Evolutionary conservation across 345 rosid genomes (phyloP).

Genomic region (Citrus hindsii): DNA sequence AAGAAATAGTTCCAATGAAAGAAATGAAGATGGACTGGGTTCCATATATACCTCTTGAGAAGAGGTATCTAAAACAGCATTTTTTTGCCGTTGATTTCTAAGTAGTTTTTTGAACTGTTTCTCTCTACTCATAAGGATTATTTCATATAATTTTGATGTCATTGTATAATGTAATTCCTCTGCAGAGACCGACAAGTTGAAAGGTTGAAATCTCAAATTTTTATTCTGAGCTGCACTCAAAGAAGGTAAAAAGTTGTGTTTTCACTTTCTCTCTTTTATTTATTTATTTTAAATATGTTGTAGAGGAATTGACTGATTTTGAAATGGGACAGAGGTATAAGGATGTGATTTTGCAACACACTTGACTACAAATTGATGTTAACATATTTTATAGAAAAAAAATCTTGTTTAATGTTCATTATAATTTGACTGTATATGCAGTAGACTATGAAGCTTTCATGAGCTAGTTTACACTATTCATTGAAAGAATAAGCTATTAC

Average conservation of each 20-base stretch:
- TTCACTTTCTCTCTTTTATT: neutral
- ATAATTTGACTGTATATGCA: neutral
- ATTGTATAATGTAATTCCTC: constrained; percentile 14
- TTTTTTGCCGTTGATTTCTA: neutral
- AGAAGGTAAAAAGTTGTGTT: constrained; percentile 50
- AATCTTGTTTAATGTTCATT: neutral
- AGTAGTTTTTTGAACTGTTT: constrained; percentile 6
- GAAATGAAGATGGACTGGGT: constrained; percentile 99
- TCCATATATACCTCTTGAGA: constrained; percentile 84
- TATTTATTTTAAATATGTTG: too few relatives aligned
- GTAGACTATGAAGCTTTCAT: neutral
- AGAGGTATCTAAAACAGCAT: constrained; percentile 48
- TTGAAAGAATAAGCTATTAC: neutral
- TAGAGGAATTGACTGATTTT: neutral
- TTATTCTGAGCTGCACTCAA: constrained; percentile 72
- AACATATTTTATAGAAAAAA: neutral
- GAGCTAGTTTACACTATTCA: neutral
- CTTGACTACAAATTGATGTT: neutral
- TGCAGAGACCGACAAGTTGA: constrained; percentile 84
- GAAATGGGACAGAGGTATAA: neutral
- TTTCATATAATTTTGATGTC: constrained; percentile 5
- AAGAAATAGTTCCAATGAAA: constrained; percentile 98
- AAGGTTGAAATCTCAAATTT: constrained; percentile 67
- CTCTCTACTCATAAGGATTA: neutral
- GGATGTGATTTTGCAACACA: neutral